Base-by-base conservation (phyloP, 2,329 filamentous ascomycete species). In the Colletotrichum sp. region DNA sequence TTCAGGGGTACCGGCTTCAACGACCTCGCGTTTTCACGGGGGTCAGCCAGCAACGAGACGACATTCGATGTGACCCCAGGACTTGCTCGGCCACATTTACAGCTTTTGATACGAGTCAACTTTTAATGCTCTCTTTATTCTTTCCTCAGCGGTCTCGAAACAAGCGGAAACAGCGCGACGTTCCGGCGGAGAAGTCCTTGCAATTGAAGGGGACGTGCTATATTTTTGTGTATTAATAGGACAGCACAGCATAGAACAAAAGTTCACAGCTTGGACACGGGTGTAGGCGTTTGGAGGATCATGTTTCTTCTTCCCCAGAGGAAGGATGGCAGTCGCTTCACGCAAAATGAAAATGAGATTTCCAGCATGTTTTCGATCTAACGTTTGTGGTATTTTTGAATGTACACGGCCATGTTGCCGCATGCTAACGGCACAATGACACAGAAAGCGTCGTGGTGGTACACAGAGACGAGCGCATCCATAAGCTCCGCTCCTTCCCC, bases 151-250 rank as follows among this genome's bases (percentile, higher is more conserved):
- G 69, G 63, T 39, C 36, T 30, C 55, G 55, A 60, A 34, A 57
- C 32, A 18, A 75, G 69, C 69, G 63, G 63, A 60, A 57, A 72
- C 21, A 68, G 60, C 69, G 62, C 49, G 24, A 49, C n/a, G 62
- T 44, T n/a, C 15, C 12, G 55, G 21, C n/a, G 69, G 62, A 68
- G 44, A 72, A 55, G 34, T 75, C 30, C 70, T 72, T 64, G 52
- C 24, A 28, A 52, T 36, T 10, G n/a, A 26, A 49, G 10, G 10
- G 68, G 67, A 39, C n/a, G 18, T 24, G 52, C 24, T 28, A 7
- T 21, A 24, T 73, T 34, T 78, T 77, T 80, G 75, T 84, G 82
- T 83, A 82, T 82, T 81, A 81, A 81, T 83, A 84, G 69, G 76
- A 73, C 77, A 73, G 44, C 69, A 78, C 74, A 55, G 69, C 75